Evolutionary conservation across 208 protist genomes (phyloP).

Genomic region (Naegleria gruberi): DNA sequence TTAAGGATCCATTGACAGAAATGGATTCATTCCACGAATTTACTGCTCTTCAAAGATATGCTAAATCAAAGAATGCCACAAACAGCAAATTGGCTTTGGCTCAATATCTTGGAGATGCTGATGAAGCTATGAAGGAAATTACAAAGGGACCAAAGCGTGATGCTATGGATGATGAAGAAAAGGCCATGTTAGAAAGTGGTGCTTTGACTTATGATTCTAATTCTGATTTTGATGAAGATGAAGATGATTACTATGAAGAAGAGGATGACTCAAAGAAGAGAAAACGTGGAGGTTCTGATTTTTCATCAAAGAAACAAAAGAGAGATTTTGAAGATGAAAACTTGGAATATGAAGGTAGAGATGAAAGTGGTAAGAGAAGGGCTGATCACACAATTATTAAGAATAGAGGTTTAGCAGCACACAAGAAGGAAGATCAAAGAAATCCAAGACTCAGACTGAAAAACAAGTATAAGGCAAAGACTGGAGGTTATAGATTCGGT

Average conservation of each 20-base stretch:
- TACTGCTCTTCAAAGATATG: neutral
- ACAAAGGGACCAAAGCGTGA: neutral
- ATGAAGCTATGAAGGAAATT: neutral
- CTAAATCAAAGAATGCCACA: neutral
- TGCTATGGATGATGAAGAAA: neutral
- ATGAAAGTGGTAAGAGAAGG: neutral
- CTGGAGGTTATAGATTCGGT: neutral
- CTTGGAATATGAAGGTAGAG: neutral
- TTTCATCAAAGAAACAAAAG: neutral
- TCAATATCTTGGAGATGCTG: neutral
- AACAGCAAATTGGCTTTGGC: neutral
- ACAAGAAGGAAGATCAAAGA: neutral
- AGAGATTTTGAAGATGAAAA: neutral
- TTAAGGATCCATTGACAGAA: neutral
- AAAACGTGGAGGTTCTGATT: no score
- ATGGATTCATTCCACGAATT: neutral
- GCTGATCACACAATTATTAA: neutral
- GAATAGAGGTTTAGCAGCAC: neutral
- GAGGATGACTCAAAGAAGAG: neutral
- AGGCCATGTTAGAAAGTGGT: neutral
- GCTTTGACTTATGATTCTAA: neutral
- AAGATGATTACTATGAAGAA: neutral
- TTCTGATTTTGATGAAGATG: neutral
- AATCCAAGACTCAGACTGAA: slow-evolving; percentile 17
- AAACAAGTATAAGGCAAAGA: neutral